Evolutionary conservation across 2,329 filamentous ascomycete genomes (phyloP).

Genomic region (Aspergillus cejpii): DNA sequence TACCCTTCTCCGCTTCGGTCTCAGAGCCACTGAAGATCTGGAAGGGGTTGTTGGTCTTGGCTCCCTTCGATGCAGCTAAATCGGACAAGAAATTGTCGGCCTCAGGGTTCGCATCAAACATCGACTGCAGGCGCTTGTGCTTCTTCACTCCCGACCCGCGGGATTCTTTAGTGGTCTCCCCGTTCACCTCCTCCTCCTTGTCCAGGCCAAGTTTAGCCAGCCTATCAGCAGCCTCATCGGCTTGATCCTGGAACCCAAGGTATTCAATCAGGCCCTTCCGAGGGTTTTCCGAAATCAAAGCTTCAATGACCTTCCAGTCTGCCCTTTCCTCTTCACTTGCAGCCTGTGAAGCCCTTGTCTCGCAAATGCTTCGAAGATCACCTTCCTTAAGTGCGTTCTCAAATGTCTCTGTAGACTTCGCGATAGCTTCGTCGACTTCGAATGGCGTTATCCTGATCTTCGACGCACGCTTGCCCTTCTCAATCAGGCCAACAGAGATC

Average conservation of each 20-base stretch:
- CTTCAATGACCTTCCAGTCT: constrained; percentile 92
- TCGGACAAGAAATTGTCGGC: constrained; percentile 81
- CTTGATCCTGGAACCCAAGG: constrained; percentile 69
- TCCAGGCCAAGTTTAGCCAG: constrained; percentile 38
- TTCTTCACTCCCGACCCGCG: constrained; percentile 47
- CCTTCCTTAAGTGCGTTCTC: constrained; percentile 73
- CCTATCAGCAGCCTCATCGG: constrained; percentile 46
- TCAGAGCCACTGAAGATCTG: constrained; percentile 80
- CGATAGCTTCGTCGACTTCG: constrained; percentile 76
- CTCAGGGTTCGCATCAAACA: constrained; percentile 69
- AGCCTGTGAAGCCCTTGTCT: constrained; percentile 66
- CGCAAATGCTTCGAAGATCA: constrained; percentile 70
- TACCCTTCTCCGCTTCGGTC: constrained; percentile 71
- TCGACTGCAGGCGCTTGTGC: constrained; percentile 62
- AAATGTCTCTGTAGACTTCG: constrained; percentile 77
- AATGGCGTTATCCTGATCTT: constrained; percentile 82
- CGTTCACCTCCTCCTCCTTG: constrained; percentile 40
- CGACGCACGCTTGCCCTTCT: constrained; percentile 61
- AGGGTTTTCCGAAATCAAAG: constrained; percentile 76
- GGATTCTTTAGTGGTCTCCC: constrained; percentile 45
- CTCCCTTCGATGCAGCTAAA: constrained; percentile 78
- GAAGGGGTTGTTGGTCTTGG: constrained; percentile 92
- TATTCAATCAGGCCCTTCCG: constrained; percentile 80
- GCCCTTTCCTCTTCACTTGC: constrained; percentile 86
- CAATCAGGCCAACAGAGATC: constrained; percentile 60